Evolutionary conservation across 140 eudicot genomes (phyloP).

Genomic region (Anethum foeniculum): DNA sequence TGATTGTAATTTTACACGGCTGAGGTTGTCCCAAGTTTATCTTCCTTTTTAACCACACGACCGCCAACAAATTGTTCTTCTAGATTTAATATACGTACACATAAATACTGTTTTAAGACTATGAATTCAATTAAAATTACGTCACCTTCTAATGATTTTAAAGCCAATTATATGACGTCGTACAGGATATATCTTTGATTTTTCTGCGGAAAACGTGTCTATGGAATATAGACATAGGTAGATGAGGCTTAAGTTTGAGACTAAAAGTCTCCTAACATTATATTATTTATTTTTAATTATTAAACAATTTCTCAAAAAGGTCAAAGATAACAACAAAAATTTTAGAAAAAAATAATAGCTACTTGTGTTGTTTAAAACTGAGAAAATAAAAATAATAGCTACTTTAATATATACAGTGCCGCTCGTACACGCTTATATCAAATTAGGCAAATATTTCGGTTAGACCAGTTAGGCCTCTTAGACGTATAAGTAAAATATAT

Average conservation of each 20-base stretch:
- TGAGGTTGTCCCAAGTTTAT: neutral
- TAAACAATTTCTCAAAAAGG: neutral
- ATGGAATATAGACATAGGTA: neutral
- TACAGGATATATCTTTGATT: neutral
- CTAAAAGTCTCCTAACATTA: neutral
- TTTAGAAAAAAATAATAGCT: neutral
- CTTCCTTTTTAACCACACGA: neutral
- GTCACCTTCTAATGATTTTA: neutral
- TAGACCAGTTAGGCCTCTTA: no score
- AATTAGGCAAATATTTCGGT: no score
- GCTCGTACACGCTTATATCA: no score
- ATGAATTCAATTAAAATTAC: neutral
- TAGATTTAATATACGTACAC: neutral
- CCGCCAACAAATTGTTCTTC: neutral
- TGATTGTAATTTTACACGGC: neutral
- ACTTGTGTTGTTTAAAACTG: no score
- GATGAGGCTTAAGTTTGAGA: neutral
- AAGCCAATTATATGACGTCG: neutral
- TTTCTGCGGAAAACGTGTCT: neutral
- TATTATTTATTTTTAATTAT: neutral
- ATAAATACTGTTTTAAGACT: no score
- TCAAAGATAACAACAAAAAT: neutral
- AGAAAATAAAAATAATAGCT: no score
- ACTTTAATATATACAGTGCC: no score
- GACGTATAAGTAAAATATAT: no score